phyloP scores from a whole-genome alignment of 2,329 filamentous ascomycete species.

The Chalaropsis thielavioides region DNA sequence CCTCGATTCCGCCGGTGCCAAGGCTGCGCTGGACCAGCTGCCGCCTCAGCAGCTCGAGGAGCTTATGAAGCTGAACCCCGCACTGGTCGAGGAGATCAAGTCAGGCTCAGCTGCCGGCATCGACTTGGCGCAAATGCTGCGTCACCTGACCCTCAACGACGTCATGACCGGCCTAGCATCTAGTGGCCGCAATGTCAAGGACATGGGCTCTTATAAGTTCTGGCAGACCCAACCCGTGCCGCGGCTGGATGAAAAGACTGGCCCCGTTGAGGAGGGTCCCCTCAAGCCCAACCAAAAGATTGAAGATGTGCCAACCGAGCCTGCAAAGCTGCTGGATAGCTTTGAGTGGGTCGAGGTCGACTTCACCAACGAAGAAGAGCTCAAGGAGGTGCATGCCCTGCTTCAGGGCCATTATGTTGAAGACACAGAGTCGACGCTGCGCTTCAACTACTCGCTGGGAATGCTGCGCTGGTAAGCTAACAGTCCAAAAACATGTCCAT shows the following conservation, averaged over 20 bases:
- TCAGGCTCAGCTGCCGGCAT: conserved; percentile 27
- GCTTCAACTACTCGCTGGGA: conserved; percentile 84
- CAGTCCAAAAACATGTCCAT: neutral
- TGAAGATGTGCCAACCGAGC: conserved; percentile 64
- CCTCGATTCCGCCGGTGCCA: conserved; percentile 28
- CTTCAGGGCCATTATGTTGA: conserved; percentile 93
- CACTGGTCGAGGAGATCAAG: conserved; percentile 45
- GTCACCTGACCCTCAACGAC: conserved; percentile 52
- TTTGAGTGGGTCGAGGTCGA: conserved; percentile 95
- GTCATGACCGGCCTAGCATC: conserved; percentile 62
- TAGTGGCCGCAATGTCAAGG: conserved; percentile 78
- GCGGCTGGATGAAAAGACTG: conserved; percentile 50
- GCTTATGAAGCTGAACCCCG: conserved; percentile 58
- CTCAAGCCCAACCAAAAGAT: conserved; percentile 60
- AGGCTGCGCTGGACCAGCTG: conserved; percentile 39
- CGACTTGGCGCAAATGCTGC: conserved; percentile 38
- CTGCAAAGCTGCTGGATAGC: conserved; percentile 58
- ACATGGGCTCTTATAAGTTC: conserved; percentile 96
- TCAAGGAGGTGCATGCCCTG: conserved; percentile 84
- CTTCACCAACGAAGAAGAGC: conserved; percentile 58
- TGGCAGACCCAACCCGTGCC: conserved; percentile 96
- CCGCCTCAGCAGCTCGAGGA: conserved; percentile 46
- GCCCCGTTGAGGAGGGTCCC: conserved; percentile 57
- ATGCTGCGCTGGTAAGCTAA: conserved; percentile 69
- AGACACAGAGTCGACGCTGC: conserved; percentile 91